These are phyloP conservation scores for Boeremia lycopersici DNA, from an alignment of 2,329 filamentous ascomycete genomes.

Conservation along the genomic window DNA sequence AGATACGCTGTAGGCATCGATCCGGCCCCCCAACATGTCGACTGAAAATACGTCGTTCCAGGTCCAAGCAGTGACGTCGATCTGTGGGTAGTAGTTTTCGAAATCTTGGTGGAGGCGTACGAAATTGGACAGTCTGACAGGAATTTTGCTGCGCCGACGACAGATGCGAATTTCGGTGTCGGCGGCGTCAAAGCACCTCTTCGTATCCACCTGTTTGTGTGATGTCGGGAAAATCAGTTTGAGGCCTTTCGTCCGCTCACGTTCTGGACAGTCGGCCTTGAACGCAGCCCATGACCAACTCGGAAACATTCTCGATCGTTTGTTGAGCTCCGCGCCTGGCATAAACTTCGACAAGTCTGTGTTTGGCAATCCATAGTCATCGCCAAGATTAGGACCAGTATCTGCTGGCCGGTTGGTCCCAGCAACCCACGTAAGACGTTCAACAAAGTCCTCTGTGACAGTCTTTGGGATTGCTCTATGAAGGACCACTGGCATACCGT, in stretches of 20 bases:
- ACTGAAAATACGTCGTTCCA: background rate
- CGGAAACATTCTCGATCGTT: background rate
- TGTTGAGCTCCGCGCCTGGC: background rate
- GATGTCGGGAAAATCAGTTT: background rate
- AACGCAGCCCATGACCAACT: slow-evolving; percentile 5
- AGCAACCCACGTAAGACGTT: background rate
- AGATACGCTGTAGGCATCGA: background rate
- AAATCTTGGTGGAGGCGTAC: background rate
- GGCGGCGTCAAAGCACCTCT: background rate
- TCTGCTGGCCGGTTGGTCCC: background rate
- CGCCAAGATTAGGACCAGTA: background rate
- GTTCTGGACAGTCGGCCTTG: background rate
- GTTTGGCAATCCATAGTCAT: background rate
- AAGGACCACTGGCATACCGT: background rate
- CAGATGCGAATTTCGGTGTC: background rate
- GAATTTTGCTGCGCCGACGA: background rate
- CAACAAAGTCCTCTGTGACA: background rate
- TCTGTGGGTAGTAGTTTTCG: background rate
- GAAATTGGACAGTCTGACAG: background rate
- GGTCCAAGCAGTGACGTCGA: background rate
- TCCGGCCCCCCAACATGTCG: background rate
- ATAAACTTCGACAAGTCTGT: background rate
- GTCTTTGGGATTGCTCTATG: background rate
- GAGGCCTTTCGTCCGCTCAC: background rate
- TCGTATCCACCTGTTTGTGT: background rate